phyloP scores from a whole-genome alignment of 441 rosid species.

The Adansonia rubrostipa region DNA sequence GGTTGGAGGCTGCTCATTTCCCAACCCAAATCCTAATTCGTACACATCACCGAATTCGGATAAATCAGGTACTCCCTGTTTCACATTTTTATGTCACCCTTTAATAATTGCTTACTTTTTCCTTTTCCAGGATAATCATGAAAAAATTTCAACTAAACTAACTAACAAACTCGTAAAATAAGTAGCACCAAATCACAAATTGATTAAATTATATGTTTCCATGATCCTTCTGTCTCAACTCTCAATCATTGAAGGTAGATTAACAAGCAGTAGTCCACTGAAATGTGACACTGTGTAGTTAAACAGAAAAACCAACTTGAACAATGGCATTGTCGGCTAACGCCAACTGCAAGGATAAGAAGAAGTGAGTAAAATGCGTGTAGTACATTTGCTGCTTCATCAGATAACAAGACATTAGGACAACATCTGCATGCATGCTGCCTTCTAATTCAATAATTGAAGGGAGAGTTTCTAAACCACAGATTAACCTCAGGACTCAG shows the following conservation, averaged over 20 bases:
- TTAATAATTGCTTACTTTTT: conserved; percentile 20
- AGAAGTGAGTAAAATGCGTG: conserved; percentile 17
- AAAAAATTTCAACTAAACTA: neutral
- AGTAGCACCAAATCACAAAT: neutral
- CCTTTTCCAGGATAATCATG: neutral
- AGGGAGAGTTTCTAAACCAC: neutral
- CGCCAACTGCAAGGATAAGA: conserved; percentile 7
- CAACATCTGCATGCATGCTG: neutral
- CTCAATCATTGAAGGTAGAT: neutral
- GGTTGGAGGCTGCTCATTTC: conserved; percentile 72
- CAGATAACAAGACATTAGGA: neutral
- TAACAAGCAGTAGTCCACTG: neutral
- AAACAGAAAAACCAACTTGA: neutral
- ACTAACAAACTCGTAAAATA: conserved; percentile 5
- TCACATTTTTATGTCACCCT: neutral
- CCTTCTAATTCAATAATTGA: conserved; percentile 28
- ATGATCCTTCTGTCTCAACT: neutral
- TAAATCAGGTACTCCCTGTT: conserved; percentile 81
- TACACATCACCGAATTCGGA: conserved; percentile 73
- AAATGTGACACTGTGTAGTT: neutral
- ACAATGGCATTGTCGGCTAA: conserved; percentile 16
- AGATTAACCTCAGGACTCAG: neutral
- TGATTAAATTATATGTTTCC: neutral
- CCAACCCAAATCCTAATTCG: conserved; percentile 70
- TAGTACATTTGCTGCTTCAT: neutral